These are phyloP conservation scores for Capronia coronata DNA, from an alignment of 2,329 filamentous ascomycete genomes.

Conservation along the genomic window DNA sequence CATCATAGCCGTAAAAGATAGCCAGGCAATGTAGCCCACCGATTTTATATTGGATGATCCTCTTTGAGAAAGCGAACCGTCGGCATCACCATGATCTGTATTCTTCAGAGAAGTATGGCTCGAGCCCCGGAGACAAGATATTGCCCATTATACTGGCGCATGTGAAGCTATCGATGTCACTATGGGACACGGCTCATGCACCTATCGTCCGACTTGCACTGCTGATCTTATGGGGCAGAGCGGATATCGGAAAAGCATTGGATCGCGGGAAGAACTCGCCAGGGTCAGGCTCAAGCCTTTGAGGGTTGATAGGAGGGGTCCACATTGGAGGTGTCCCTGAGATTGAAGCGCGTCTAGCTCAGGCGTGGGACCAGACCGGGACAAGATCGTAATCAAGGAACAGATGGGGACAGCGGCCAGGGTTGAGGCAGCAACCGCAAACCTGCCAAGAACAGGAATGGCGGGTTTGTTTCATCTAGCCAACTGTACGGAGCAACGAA, in stretches of 20 bases:
- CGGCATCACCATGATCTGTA: slow-evolving; percentile 60
- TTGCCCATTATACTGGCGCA: slow-evolving; percentile 47
- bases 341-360: not conserved
- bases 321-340: slow-evolving; percentile 48
- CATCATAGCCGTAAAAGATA: slow-evolving; percentile 47
- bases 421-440: too few relatives aligned
- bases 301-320: slow-evolving; percentile 38
- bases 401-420: too few relatives aligned
- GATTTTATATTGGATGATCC: slow-evolving; percentile 55
- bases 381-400: slow-evolving; percentile 1
- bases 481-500: slow-evolving; percentile 51
- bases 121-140: slow-evolving; percentile 48
- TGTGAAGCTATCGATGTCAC: slow-evolving; percentile 49
- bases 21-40: slow-evolving; percentile 48
- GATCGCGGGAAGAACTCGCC: slow-evolving; percentile 44
- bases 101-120: slow-evolving; percentile 59
- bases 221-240: slow-evolving; percentile 33
- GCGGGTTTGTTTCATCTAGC: slow-evolving; percentile 35
- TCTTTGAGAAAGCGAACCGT: slow-evolving; percentile 56
- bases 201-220: slow-evolving; percentile 28
- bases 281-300: slow-evolving; percentile 39
- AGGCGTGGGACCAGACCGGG: not conserved
- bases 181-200: slow-evolving; percentile 35
- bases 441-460: slow-evolving; percentile 44
- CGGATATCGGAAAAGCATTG: slow-evolving; percentile 33